Evolutionary conservation across 495 filamentous ascomycete species (phyloP), one percentile per base, ranked within the genome.

Genomic region (Sporormia fimetaria): DNA sequence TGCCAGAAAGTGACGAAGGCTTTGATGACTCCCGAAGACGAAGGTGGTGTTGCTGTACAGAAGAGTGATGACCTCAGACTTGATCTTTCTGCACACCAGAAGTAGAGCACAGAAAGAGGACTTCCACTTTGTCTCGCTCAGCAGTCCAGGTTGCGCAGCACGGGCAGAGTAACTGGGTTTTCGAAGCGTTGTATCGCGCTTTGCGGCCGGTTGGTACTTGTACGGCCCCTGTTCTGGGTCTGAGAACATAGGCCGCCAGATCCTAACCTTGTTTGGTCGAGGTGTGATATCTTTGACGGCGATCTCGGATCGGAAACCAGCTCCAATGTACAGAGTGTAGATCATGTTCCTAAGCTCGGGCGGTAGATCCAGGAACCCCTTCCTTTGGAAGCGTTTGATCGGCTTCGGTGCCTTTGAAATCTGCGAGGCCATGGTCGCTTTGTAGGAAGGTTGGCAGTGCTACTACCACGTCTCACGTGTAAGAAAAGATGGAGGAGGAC

Each of bases 11-110:
- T n/a, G n/a, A n/a, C n/a, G n/a, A n/a, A n/a, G n/a, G n/a, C n/a
- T n/a, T n/a, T n/a, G n/a, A n/a, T n/a, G n/a, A n/a, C n/a, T n/a
- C n/a, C n/a, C 36, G 27, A 45, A 45, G 3, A 38, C 45, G 38
- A 55, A 51, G 7, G 42, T 51, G 9, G 51, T 47, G 6, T 40
- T 42, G 4, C 20, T 20, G 33, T 55, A 55, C 20, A 55, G 42
- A 7, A 51, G 36, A 1, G 23, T 7, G 20, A 44, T 21, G 18
- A 35, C 8, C 16, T 55, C 51, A 3, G 5, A 5, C 27, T 47
- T 11, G 12, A 54, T 22, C 29, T 42, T 36, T 38, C 44, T 46
- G 42, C 38, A 40, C 2, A 55, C 47, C 4, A 44, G 47, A 20
- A 55, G 38, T 14, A 54, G 51, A 14, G 45, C 36, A 18, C 37